A percentile compares a stretch with the other conserved stretches of the same genome.
Conservation (phyloP, 169 alveolate species). For the Amoebophrya sp. region DNA sequence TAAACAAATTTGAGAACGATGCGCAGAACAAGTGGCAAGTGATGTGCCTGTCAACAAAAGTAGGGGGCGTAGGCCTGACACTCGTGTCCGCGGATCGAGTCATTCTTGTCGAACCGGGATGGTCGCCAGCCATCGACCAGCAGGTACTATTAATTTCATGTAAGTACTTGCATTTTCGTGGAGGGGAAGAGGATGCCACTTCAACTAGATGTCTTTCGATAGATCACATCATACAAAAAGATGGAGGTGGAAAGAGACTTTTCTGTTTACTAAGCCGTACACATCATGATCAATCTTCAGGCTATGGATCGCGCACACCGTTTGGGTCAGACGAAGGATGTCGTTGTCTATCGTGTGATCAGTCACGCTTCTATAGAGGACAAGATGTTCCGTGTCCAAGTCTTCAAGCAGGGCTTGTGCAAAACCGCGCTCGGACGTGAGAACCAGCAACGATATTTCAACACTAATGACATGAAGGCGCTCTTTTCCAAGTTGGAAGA, state of each 20-base stretch:
- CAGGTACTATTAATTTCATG: no score
- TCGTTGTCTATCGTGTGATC: not conserved
- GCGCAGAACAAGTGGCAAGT: not conserved
- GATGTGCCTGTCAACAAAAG: not conserved
- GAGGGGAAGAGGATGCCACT: no score
- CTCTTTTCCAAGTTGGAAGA: not conserved
- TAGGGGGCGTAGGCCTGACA: slow-evolving; percentile 13
- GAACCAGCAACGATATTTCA: slow-evolving; percentile 20
- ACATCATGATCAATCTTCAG: no score
- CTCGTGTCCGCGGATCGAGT: slow-evolving; percentile 11
- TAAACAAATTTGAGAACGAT: not conserved
- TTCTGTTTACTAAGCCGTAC: no score
- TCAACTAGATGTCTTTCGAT: no score
- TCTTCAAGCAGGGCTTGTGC: not conserved
- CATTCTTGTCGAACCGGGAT: not conserved
- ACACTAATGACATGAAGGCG: not conserved
- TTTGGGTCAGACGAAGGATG: not conserved
- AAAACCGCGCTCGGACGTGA: not conserved
- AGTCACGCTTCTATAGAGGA: not conserved
- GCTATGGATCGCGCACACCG: slow-evolving; percentile 22
- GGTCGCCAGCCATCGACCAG: slow-evolving; percentile 12
- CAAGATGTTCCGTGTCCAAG: not conserved
- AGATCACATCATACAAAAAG: no score
- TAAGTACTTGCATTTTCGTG: no score
- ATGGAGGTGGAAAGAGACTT: no score